Base-by-base conservation (phyloP, 352 stramenopile genomes). In the Phytophthora cactorum region DNA sequence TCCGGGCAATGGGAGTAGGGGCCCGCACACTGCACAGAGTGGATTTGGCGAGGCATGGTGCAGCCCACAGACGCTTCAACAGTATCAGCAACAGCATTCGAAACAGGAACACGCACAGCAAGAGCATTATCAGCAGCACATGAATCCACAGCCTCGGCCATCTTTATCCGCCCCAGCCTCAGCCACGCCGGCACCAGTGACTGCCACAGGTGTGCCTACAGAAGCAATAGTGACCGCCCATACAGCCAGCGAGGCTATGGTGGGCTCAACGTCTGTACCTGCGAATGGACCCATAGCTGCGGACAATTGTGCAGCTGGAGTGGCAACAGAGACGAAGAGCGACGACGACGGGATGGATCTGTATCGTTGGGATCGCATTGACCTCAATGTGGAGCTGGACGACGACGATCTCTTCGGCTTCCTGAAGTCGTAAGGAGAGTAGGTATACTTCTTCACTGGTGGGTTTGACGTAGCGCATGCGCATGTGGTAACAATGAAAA, bases 341-440 rank as follows among this genome's bases (percentile, higher is more conserved):
- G 81, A 90, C 0, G 71, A 83, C 54, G 85, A 93, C 25, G 63
- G 78, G 27, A 64, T 93, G 55, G 85, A 93, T 77, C 68, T 88
- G 28, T 92, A 91, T 58, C 83, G 80, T 25, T 94, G 86, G 86
- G 84, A 93, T 59, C 78, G 83, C 56, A 90, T 95, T 64, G 83
- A 94, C 63, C 69, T 93, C 39, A 90, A 95, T 63, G 86, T 93
- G 65, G 84, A 78, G 61, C 74, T 96, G 59, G 84, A 90, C 72
- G 88, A 95, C 52, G 84, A 94, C 61, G 88, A 96, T 66, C 74
- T 96, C 14, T 96, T 96, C 53, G 79, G 85, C 34, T 96, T 96
- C 75, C 59, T 96, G 31, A 92, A 92, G 70, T 89, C 88, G 52
- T 92, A 84, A 74, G 22, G 25, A 10, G 32, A 8, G 17, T 52